Base-by-base conservation (phyloP, 2,329 filamentous ascomycete genomes). In the Cordyceps tenuipes region DNA sequence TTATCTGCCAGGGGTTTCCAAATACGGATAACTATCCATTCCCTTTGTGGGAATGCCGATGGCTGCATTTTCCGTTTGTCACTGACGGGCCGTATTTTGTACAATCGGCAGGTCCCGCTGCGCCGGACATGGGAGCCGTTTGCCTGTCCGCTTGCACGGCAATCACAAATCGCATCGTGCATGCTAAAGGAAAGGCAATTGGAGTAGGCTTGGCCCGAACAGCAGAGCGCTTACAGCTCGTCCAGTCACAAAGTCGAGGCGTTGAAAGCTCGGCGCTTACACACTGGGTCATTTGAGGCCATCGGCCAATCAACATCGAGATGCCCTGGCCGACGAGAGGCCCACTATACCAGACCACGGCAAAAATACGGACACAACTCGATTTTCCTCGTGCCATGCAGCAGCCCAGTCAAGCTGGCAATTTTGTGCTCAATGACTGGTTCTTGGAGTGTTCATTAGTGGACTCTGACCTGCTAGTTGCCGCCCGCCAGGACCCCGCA, bases 241-340 rank as follows among this genome's bases (percentile, higher is more conserved):
- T 52, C 60, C 60, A 61, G 29, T 61, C 48, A 59, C 39, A 61
- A 44, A 10, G n/a, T 46, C 54, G 17, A 39, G 41, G 43, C 36
- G 49, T 36, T 43, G 48, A 55, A 34, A 54, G 55, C 26, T 55
- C 29, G 55, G 60, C 60, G 60, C 60, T 59, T 61, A 61, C 60
- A 55, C 39, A 21, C 23, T 31, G 47, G 46, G 52, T 55, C 46
- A 41, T 44, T 41, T 41, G 31, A 12, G 15, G 15, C 9, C 12
- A 13, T 34, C 26, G 12, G 44, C 60, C 60, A 61, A 61, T 61
- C 29, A 59, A 23, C 7, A 19, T 12, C 29, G 26, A 36, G 53
- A 43, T 36, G n/a, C n/a, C 29, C 6, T 12, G 21, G 51, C 5
- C 26, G 29, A 50, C 29, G 44, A 23, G 13, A 29, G 46, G 46